Base-by-base conservation (phyloP, 805 yeast genomes). In the Metschnikowia henanensis region DNA sequence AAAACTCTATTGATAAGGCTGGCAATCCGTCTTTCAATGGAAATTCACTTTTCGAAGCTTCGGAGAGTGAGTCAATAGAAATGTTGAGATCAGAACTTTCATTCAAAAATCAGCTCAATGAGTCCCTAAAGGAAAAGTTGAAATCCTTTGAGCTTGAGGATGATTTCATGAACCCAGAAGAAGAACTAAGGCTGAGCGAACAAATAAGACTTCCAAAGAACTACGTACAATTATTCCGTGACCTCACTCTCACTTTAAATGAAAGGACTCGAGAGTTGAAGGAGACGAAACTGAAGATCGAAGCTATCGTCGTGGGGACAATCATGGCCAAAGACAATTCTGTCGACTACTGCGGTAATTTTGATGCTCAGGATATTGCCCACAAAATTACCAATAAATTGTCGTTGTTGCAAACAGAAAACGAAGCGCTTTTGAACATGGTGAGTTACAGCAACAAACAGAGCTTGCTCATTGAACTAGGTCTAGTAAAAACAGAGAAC, bases 381-480 rank as follows among this genome's bases (percentile, higher is more conserved):
- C 94, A 87, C 58, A 82, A 83, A 54, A 78, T 87, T 46, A 70
- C 87, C 30, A 73, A 75, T 31, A 80, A 86, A 53, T 55, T 88
- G 50, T 77, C 78, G 41, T 66, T 75, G 45, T 64, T 88, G 46
- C 79, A 79, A 16, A 76, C 74, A 35, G 95, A 88, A 58, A 88
- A 88, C 58, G 82, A 81, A 45, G 81, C 75, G 49, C 72, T 88
- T 65, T 74, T 83, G 48, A 79, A 79, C 53, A 80, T 86, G 82
- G 61, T 87, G 9, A 81, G 90, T 50, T 83, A 75, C 61, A 88
- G 95, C n/a, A 81, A 82, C 58, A 75, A 86, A 33, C 84, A 83
- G 56, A 88, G 87, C 55, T 68, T 80, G 48, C 78, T 82, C 45
- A 77, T 87, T 32, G 88, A 84, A 60, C 60, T 85, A 32, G 87